Percentiles rank a stretch among this genome's conserved stretches.
These are phyloP conservation scores for Viola pubescens DNA, from an alignment of 441 rosid genomes.

Conservation along the genomic window DNA sequence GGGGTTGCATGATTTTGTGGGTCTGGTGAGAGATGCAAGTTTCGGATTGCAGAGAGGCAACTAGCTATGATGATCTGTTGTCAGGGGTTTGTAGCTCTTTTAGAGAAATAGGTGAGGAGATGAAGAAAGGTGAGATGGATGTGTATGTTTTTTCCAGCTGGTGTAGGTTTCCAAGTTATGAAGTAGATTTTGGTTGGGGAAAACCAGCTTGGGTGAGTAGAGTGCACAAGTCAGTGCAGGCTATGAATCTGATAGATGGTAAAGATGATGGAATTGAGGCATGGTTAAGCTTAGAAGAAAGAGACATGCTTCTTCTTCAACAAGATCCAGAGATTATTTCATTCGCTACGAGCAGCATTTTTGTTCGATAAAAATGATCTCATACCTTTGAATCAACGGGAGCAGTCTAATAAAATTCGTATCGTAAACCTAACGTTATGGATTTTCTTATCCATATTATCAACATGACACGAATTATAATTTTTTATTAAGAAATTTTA, in stretches of 20 bases:
- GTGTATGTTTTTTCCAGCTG: constrained; percentile 18
- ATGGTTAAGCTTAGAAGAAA: constrained; percentile 16
- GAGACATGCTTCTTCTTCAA: constrained; percentile 9
- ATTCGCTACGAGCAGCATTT: background rate
- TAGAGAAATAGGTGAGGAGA: background rate
- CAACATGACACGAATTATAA: no score
- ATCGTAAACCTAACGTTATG: no score
- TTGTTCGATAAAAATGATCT: no score
- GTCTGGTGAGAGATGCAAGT: constrained; percentile 3
- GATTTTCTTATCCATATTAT: no score
- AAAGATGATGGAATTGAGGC: constrained; percentile 26
- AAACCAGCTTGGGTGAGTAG: constrained; percentile 16
- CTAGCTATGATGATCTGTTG: constrained; percentile 8
- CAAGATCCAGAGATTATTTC: constrained; percentile 13
- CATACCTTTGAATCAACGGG: no score
- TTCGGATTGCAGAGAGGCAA: constrained; percentile 1
- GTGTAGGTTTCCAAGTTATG: constrained; percentile 17
- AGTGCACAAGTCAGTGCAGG: background rate
- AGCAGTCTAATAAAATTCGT: no score
- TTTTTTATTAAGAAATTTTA: no score
- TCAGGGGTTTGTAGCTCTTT: background rate
- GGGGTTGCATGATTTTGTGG: constrained; percentile 4
- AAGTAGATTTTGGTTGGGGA: constrained; percentile 31
- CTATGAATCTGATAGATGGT: constrained; percentile 16
- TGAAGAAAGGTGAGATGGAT: background rate